These are phyloP conservation scores for Fusarium euwallaceae DNA, from an alignment of 2,329 filamentous ascomycete species.

Conservation along the genomic window DNA sequence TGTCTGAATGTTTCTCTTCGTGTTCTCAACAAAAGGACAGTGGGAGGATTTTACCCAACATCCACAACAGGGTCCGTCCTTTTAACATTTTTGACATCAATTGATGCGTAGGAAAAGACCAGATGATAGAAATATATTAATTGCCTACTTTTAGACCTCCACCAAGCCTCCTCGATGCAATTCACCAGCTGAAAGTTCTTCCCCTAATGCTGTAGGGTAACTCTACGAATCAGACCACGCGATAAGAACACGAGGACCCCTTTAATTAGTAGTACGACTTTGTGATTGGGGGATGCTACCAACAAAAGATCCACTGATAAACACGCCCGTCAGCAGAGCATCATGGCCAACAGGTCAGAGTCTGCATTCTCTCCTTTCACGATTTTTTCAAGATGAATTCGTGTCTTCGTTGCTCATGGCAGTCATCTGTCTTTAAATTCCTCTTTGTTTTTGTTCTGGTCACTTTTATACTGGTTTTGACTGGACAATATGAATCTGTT, in stretches of 20 bases:
- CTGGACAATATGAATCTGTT: neutral
- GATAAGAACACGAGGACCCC: neutral
- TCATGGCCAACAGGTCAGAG: neutral
- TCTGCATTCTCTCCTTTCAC: neutral
- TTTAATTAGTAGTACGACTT: slow-evolving; percentile 5
- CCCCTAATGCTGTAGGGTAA: neutral
- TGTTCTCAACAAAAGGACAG: neutral
- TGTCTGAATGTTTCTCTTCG: neutral
- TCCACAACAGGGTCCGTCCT: neutral
- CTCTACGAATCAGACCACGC: neutral
- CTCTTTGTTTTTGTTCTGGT: neutral
- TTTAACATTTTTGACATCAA: neutral
- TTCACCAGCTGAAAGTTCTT: neutral
- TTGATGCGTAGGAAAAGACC: neutral
- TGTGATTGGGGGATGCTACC: neutral
- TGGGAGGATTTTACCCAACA: neutral
- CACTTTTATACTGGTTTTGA: neutral
- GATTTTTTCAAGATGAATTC: neutral
- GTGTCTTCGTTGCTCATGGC: neutral
- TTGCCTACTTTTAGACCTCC: neutral
- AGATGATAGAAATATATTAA: neutral
- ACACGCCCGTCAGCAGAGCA: neutral
- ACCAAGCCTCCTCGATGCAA: neutral
- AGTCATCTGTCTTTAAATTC: neutral
- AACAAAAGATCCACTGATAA: neutral